Evolutionary conservation across 1,284 basidiomycete species (phyloP), one percentile per base, ranked within the genome.

Genomic region (Ganoderma boninense): DNA sequence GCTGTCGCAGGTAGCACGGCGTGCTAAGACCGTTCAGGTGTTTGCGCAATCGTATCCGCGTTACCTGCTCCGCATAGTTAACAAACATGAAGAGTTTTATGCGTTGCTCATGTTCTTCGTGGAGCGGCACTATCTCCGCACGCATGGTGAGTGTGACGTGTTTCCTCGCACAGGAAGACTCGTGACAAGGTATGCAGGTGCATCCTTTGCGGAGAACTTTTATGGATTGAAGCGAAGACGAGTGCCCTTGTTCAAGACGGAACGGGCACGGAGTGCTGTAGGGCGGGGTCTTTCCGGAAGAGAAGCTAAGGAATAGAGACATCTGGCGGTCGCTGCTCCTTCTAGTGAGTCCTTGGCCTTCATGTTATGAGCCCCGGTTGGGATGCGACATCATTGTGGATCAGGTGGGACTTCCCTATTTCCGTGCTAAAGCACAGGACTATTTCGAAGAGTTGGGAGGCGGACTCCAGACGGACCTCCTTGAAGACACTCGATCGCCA

Each of bases 61-160:
- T 66, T 97, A 98, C 81, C 88, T 99, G 44, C 83, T 99, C 46
- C 90, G 93, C 20, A 85, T 99, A 65, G 95, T 98, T 16, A 99
- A 99, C 81, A 86, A 90, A 52, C 97, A 99, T 85, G 98, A 99
- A 80, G 97, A 99, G 81, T 93, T 98, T 78, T 99, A 98, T 78
- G 94, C 96, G 0, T 72, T 90, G 18, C 84, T 98, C 67, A 96
- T 99, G 91, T 84, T 96, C 56, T 87, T 96, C 67, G 90, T 99
- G 5, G 98, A 99, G 82, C 85, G 91, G 35, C 92, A 98, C 83
- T 98, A 98, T 81, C 90, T 99, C 65, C 88, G 88, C 75, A 92
- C 87, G 80, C 91, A 93, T 81, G 93, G 97, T 95, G 71, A 67
- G 88, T 81, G 62, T 54, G n/a, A 18, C 42, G 13, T 14, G 3